Evolutionary conservation across 805 yeast species (phyloP).

Genomic region (Lipomyces mesembrius): DNA sequence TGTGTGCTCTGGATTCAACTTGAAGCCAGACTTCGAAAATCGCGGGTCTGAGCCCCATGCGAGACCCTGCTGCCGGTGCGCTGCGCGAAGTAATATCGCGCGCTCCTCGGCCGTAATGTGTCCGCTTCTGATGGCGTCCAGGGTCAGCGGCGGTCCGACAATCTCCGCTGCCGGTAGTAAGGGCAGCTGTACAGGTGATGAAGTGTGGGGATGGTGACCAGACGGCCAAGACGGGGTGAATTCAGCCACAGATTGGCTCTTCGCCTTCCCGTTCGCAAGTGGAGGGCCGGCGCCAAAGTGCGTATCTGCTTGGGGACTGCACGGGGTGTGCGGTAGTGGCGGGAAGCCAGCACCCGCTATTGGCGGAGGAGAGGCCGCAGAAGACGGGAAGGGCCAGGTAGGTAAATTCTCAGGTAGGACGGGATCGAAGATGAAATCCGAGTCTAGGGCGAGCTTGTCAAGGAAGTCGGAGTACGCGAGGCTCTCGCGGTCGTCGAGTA

Average conservation of each 20-base stretch:
- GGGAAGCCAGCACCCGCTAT: not conserved
- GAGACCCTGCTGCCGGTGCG: conserved; percentile 31
- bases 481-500: conserved; percentile 43
- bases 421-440: conserved; percentile 45
- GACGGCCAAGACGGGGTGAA: not conserved
- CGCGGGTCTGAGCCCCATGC: conserved; percentile 36
- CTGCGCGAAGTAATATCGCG: conserved; percentile 29
- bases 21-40: conserved; percentile 28
- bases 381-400: conserved; percentile 12
- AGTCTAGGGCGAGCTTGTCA: conserved; percentile 43
- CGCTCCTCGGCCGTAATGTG: conserved; percentile 28
- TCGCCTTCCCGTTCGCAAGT: not conserved
- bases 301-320: conserved; percentile 1
- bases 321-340: not conserved
- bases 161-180: conserved; percentile 11
- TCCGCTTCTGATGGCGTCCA: conserved; percentile 10
- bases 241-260: not conserved
- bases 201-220: not conserved
- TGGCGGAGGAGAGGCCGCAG: conserved; percentile 3
- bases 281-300: not conserved
- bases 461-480: conserved; percentile 43
- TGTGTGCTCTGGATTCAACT: not conserved
- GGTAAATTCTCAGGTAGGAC: conserved; percentile 37
- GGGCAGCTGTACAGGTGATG: conserved; percentile 12
- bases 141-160: conserved; percentile 8